phyloP scores from a whole-genome alignment of 2,329 filamentous ascomycete genomes.

The Pseudocercospora vitis region DNA sequence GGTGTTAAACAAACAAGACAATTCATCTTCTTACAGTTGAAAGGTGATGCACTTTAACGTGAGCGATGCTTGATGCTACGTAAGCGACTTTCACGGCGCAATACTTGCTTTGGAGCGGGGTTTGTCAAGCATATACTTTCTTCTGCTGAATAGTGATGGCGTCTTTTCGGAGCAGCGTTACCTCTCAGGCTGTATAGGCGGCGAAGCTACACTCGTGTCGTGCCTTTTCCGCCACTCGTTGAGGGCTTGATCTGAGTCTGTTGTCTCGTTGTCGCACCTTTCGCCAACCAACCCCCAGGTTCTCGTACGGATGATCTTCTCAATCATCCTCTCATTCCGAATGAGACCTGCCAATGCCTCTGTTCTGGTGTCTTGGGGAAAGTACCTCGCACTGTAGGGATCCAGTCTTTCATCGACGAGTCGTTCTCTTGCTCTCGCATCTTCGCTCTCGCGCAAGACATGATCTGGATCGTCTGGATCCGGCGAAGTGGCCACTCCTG shows the following conservation, averaged over 20 bases:
- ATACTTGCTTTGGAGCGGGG: no score
- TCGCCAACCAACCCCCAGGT: slow-evolving; percentile 79
- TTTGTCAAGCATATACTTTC: no score
- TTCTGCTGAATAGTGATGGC: no score
- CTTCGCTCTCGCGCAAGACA: slow-evolving; percentile 67
- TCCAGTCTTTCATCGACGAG: slow-evolving; percentile 86
- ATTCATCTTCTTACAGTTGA: no score
- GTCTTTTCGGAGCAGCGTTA: no score
- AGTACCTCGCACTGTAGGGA: slow-evolving; percentile 84
- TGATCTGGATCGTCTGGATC: slow-evolving; percentile 84
- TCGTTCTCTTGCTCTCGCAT: slow-evolving; percentile 66
- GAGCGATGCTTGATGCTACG: no score
- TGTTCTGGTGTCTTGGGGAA: slow-evolving; percentile 74
- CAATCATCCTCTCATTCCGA: slow-evolving; percentile 72
- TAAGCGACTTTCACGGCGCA: no score
- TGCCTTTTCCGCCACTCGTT: slow-evolving; percentile 57
- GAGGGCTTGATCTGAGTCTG: slow-evolving; percentile 64
- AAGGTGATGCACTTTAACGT: no score
- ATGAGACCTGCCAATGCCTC: slow-evolving; percentile 73
- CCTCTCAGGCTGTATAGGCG: no score
- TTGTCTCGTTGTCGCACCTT: slow-evolving; percentile 64
- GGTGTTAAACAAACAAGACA: no score
- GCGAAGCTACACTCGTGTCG: no score
- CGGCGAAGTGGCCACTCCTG: slow-evolving; percentile 79
- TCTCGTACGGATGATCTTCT: slow-evolving; percentile 74